phyloP scores from a whole-genome alignment of 192 early-diverging fungal genomes.

The Coemansia sp. region DNA sequence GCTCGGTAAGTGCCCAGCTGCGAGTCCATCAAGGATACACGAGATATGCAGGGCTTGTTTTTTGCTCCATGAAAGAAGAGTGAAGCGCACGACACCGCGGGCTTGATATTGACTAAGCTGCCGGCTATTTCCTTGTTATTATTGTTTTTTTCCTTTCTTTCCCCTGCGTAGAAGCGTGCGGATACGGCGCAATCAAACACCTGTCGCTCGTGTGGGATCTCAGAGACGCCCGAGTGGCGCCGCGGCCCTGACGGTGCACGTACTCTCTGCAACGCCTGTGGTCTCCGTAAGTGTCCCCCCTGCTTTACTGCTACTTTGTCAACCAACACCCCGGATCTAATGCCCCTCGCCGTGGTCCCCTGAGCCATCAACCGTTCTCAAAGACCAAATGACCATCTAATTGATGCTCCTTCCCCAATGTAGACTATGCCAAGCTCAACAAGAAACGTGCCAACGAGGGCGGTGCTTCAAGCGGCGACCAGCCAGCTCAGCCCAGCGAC shows the following conservation, averaged over 20 bases:
- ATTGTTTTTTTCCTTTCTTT: neutral
- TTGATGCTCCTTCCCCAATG: neutral
- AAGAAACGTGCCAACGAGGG: constrained; percentile 50
- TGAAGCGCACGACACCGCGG: too few relatives aligned
- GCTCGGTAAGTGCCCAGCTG: constrained; percentile 37
- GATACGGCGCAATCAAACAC: constrained; percentile 61
- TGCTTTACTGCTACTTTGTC: too few relatives aligned
- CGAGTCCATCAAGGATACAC: neutral
- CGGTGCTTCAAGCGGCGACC: too few relatives aligned
- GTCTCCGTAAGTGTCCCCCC: constrained; percentile 74
- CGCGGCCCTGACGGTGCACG: constrained; percentile 87
- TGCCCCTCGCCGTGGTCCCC: too few relatives aligned
- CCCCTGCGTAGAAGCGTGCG: constrained; percentile 47
- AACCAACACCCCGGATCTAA: too few relatives aligned
- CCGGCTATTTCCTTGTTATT: neutral
- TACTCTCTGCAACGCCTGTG: constrained; percentile 95
- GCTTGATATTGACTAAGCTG: too few relatives aligned
- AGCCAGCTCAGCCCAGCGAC: constrained; percentile 10
- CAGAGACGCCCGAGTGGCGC: constrained; percentile 92
- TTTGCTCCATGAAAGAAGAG: too few relatives aligned
- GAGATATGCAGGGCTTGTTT: too few relatives aligned
- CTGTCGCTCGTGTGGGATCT: constrained; percentile 76
- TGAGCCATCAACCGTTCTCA: neutral
- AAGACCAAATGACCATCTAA: neutral
- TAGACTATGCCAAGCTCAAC: constrained; percentile 55